These are phyloP conservation scores for Oidiodendron maius DNA, from an alignment of 495 filamentous ascomycete species.

Conservation along the genomic window DNA sequence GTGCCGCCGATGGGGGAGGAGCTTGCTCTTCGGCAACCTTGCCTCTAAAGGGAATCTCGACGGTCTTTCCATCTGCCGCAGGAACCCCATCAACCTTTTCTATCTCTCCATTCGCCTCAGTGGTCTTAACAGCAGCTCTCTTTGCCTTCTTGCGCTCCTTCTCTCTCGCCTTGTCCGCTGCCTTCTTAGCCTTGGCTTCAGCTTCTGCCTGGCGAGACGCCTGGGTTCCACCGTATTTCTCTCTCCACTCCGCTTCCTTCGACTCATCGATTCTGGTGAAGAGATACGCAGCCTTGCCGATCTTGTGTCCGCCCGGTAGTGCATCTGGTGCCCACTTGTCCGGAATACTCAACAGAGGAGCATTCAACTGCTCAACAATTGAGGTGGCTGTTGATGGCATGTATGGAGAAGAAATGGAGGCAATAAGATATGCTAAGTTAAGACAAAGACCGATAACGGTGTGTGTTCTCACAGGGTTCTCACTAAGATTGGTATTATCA, in stretches of 20 bases:
- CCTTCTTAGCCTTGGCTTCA: slow-evolving; percentile 62
- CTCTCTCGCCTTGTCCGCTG: slow-evolving; percentile 39
- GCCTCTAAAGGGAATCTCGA: slow-evolving; percentile 15
- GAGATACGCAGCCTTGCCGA: slow-evolving; percentile 75
- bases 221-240: slow-evolving; percentile 71
- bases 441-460: slow-evolving; percentile 77
- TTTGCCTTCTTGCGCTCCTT: slow-evolving; percentile 45
- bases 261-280: slow-evolving; percentile 80
- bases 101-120: neutral
- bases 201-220: slow-evolving; percentile 49
- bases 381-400: slow-evolving; percentile 73
- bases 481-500: slow-evolving; percentile 72
- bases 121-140: slow-evolving; percentile 13
- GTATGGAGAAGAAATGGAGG: slow-evolving; percentile 71
- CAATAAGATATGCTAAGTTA: slow-evolving; percentile 76
- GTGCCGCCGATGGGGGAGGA: slow-evolving; percentile 18
- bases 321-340: slow-evolving; percentile 57
- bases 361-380: slow-evolving; percentile 70
- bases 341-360: slow-evolving; percentile 60
- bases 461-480: slow-evolving; percentile 63
- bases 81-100: neutral
- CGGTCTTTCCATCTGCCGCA: slow-evolving; percentile 7
- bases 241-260: slow-evolving; percentile 78
- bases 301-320: slow-evolving; percentile 67
- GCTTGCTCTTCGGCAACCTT: slow-evolving; percentile 20